phyloP scores from a whole-genome alignment of 2,329 filamentous ascomycete genomes.

The Aphanoascus verrucosus region DNA sequence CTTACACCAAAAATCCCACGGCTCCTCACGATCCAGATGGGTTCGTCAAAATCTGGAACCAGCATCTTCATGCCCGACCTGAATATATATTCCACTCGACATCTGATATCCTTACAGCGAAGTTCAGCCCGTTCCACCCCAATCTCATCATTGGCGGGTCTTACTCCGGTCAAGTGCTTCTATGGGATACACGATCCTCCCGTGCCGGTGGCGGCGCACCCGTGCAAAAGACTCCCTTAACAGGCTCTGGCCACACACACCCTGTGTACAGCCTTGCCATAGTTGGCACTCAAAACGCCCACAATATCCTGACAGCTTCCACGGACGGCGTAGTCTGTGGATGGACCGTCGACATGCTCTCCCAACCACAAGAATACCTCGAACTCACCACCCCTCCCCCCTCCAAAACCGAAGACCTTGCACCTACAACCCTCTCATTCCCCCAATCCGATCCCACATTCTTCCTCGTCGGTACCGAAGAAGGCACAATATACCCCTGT shows the following conservation, averaged over 20 bases:
- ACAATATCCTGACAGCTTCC: conserved; percentile 94
- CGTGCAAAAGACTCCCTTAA: conserved; percentile 91
- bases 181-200: conserved; percentile 92
- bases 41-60: conserved; percentile 92
- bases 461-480: conserved; percentile 93
- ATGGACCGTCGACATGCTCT: conserved; percentile 96
- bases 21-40: conserved; percentile 90
- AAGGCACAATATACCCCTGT: conserved; percentile 91
- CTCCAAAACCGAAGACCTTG: conserved; percentile 85
- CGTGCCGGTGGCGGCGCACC: conserved; percentile 57
- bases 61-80: conserved; percentile 83
- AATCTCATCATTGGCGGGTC: conserved; percentile 92
- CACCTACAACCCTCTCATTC: conserved; percentile 89
- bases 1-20: conserved; percentile 94
- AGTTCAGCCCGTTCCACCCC: conserved; percentile 97
- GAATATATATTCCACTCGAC: conserved; percentile 96
- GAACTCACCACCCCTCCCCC: conserved; percentile 77
- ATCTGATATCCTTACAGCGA: conserved; percentile 87
- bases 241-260: conserved; percentile 88
- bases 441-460: conserved; percentile 92
- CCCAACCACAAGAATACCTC: conserved; percentile 87
- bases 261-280: conserved; percentile 93
- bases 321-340: conserved; percentile 95
- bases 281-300: conserved; percentile 94
- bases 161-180: conserved; percentile 88